A percentile compares a stretch with the other conserved stretches of the same genome.
phyloP scores from a whole-genome alignment of 208 protist genomes.

The Wallacemonas collosoma region DNA sequence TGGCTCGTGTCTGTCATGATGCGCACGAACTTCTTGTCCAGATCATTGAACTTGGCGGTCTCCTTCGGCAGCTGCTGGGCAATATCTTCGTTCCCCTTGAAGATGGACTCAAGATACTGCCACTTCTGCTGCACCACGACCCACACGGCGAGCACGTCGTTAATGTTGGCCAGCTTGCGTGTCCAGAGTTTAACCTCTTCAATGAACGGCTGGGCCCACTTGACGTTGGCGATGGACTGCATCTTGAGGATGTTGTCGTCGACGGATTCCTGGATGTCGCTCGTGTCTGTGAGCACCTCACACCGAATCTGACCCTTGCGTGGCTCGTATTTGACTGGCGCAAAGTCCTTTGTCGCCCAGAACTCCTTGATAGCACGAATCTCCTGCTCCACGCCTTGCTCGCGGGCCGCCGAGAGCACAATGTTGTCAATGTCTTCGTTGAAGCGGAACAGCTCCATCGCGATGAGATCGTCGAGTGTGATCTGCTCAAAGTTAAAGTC shows the following conservation, averaged over 20 bases:
- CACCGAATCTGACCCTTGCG: constrained; percentile 85
- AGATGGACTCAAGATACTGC: constrained; percentile 99
- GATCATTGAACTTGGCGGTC: constrained; percentile 96
- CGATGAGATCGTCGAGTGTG: constrained; percentile 97
- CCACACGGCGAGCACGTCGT: constrained; percentile 97
- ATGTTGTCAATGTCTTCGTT: constrained; percentile 96
- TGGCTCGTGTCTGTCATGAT: constrained; percentile 96
- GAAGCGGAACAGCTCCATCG: constrained; percentile 97
- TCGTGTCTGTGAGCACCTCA: constrained; percentile 94
- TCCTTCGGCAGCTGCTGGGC: constrained; percentile 98
- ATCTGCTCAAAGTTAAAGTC: constrained; percentile 97
- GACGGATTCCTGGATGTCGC: constrained; percentile 96
- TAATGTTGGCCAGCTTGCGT: constrained; percentile 94
- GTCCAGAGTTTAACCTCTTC: constrained; percentile 97
- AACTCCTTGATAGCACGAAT: constrained; percentile 94
- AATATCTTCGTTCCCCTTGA: constrained; percentile 99
- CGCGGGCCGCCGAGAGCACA: constrained; percentile 90
- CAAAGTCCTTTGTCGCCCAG: constrained; percentile 94
- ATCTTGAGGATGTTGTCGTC: constrained; percentile 99
- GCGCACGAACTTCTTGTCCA: constrained; percentile 97
- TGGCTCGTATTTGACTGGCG: constrained; percentile 90
- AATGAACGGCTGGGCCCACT: constrained; percentile 97
- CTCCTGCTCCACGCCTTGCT: constrained; percentile 96
- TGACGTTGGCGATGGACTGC: constrained; percentile 96
- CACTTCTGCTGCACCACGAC: constrained; percentile 98